Conservation (phyloP, 345 rosid genomes). For the Geranium rotundifolium region DNA sequence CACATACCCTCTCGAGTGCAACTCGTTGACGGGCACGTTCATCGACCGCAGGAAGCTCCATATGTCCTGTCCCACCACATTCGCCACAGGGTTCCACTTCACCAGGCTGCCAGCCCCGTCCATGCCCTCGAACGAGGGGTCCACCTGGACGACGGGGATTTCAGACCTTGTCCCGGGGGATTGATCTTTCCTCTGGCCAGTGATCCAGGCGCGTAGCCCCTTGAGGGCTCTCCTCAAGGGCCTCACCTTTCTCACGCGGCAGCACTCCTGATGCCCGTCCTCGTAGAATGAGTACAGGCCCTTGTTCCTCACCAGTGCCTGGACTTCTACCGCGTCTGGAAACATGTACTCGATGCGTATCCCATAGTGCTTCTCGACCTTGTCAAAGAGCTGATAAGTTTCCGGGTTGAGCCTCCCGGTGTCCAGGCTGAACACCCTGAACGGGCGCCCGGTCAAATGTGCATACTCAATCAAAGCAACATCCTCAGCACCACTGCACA, state of each 20-base stretch:
- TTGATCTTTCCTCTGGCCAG: constrained; percentile 95
- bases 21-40: constrained; percentile 73
- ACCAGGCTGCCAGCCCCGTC: constrained; percentile 77
- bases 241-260: constrained; percentile 93
- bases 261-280: constrained; percentile 97
- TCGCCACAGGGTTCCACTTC: constrained; percentile 95
- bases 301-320: constrained; percentile 76
- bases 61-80: constrained; percentile 55
- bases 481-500: constrained; percentile 93
- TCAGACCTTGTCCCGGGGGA: constrained; percentile 86
- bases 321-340: constrained; percentile 92
- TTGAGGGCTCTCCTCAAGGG: constrained; percentile 82
- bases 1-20: constrained; percentile 68
- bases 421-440: constrained; percentile 85
- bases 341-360: constrained; percentile 86
- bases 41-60: constrained; percentile 82
- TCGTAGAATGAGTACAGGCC: constrained; percentile 90
- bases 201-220: constrained; percentile 91
- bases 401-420: constrained; percentile 90
- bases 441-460: constrained; percentile 63
- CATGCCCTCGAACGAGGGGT: constrained; percentile 82
- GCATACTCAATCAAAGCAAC: constrained; percentile 94
- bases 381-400: constrained; percentile 59
- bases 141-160: constrained; percentile 79
- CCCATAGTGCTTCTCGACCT: constrained; percentile 68